Evolutionary conservation across 257 asterid species (phyloP).

Genomic region (Primulina eburnea): DNA sequence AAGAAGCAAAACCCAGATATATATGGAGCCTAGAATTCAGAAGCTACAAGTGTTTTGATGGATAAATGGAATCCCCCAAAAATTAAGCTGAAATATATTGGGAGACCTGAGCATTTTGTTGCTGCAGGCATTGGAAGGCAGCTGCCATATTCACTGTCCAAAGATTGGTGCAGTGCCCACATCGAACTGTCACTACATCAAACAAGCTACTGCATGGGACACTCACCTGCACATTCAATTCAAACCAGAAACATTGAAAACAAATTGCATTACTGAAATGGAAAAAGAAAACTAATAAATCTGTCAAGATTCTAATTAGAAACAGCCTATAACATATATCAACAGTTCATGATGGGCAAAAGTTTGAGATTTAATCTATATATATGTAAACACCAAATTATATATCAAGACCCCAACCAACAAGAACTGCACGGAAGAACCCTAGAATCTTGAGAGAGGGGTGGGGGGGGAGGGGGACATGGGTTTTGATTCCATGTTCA

Average conservation of each 20-base stretch:
- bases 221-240: constrained; percentile 55
- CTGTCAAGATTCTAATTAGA: neutral
- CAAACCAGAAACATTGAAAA: neutral
- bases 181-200: constrained; percentile 86
- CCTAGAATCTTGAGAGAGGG: constrained; percentile 9
- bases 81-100: constrained; percentile 28
- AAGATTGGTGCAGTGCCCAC: constrained; percentile 83
- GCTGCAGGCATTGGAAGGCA: constrained; percentile 58
- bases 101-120: constrained; percentile 28
- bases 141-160: constrained; percentile 93
- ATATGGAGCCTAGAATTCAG: constrained; percentile 54
- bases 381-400: neutral
- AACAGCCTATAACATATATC: too few relatives aligned
- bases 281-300: neutral
- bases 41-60: constrained; percentile 19
- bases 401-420: neutral
- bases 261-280: neutral
- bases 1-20: constrained; percentile 40
- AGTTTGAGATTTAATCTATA: neutral
- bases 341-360: too few relatives aligned
- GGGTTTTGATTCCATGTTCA: constrained; percentile 13
- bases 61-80: neutral
- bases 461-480: too few relatives aligned
- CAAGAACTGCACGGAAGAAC: constrained; percentile 1
- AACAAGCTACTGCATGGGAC: constrained; percentile 82